Conservation (phyloP, 1,284 basidiomycete species). For the Thecaphora frezii region DNA sequence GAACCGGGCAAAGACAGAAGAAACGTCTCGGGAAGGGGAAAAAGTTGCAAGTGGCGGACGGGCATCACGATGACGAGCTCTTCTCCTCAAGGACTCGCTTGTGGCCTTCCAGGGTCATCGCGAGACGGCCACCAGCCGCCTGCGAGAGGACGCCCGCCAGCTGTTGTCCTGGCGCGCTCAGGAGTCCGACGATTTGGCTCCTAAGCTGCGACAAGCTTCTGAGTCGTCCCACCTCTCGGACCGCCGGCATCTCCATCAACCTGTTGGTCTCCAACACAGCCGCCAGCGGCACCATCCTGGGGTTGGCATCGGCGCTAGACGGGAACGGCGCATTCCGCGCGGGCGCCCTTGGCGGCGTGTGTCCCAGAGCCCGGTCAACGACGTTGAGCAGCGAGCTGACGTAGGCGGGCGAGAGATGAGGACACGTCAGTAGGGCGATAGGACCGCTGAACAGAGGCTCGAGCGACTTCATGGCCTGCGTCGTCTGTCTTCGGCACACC, state of each 20-base stretch:
- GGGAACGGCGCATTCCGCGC: conserved; percentile 10
- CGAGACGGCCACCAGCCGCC: conserved; percentile 43
- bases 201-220: conserved; percentile 41
- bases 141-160: conserved; percentile 46
- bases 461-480: conserved; percentile 13
- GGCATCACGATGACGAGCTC: background rate
- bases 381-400: conserved; percentile 43
- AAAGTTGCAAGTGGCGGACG: too few relatives aligned
- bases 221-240: conserved; percentile 42
- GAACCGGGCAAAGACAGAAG: too few relatives aligned
- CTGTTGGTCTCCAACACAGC: conserved; percentile 40
- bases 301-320: conserved; percentile 28
- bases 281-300: conserved; percentile 42
- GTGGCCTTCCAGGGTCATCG: conserved; percentile 47
- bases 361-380: conserved; percentile 41
- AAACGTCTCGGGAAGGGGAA: too few relatives aligned
- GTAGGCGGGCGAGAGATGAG: conserved; percentile 39
- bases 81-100: conserved; percentile 48
- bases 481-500: conserved; percentile 14
- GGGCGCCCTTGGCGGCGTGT: conserved; percentile 20
- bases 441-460: conserved; percentile 41
- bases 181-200: conserved; percentile 53
- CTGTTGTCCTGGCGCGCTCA: conserved; percentile 45
- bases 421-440: conserved; percentile 47
- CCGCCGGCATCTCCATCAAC: conserved; percentile 38